Percentiles rank a stretch among this genome's conserved stretches.
Evolutionary conservation across 169 alveolate genomes (phyloP).

Genomic region (Perkinsus olseni): DNA sequence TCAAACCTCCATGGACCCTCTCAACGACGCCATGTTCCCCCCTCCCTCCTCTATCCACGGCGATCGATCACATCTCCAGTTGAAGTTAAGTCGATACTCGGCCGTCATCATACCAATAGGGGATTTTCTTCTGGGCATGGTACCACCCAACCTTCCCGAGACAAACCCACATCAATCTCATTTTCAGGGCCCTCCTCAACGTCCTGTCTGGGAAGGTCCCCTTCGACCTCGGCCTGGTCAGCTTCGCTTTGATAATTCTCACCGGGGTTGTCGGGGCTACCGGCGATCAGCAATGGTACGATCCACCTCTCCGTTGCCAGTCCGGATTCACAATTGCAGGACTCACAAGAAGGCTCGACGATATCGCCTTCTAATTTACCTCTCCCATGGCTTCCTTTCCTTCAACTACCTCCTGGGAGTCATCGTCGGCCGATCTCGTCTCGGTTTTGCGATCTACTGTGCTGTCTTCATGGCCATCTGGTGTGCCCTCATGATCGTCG

Average conservation of each 20-base stretch:
- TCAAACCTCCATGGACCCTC: background rate
- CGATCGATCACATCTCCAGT: background rate
- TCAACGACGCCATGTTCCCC: background rate
- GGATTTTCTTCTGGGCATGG: background rate
- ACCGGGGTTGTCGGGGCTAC: background rate
- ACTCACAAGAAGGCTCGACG: background rate
- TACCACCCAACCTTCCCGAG: background rate
- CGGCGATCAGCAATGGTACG: background rate
- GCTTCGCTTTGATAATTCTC: background rate
- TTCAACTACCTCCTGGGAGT: background rate
- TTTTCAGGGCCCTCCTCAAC: background rate
- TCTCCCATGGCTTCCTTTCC: background rate
- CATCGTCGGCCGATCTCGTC: background rate
- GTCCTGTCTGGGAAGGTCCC: background rate
- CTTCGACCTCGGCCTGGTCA: background rate
- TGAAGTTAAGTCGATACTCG: background rate
- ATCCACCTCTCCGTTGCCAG: background rate
- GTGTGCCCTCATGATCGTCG: background rate
- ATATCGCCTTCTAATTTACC: background rate
- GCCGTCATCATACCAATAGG: background rate
- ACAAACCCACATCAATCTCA: too few relatives aligned
- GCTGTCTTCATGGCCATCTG: background rate
- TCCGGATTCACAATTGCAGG: background rate
- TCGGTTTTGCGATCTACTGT: background rate
- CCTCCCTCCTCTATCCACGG: background rate